Evolutionary conservation across 371 early-diverging fungal genomes (phyloP).

Genomic region (Mortierella sp.): DNA sequence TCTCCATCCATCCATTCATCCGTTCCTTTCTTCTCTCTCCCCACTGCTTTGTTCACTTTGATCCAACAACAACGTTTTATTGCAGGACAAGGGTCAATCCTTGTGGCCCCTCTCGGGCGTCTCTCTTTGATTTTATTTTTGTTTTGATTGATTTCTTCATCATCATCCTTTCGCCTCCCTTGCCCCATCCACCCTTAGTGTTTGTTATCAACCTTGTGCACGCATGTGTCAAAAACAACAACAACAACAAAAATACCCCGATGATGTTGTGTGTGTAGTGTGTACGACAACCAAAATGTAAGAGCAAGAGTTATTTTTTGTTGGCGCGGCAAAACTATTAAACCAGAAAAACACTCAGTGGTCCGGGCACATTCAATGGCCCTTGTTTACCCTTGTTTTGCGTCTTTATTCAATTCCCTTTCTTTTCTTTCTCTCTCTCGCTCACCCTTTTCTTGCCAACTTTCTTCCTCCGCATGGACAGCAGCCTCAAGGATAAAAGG

Average conservation of each 20-base stretch:
- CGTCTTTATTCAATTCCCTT: not conserved
- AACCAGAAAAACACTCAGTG: conserved; percentile 7
- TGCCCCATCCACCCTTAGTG: not conserved
- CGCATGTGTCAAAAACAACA: not conserved
- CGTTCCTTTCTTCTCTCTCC: not conserved
- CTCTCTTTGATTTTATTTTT: not conserved
- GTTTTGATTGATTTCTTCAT: not conserved
- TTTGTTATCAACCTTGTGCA: not conserved
- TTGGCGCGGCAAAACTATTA: conserved; percentile 40
- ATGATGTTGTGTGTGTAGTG: not conserved
- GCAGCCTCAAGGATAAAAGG: not conserved
- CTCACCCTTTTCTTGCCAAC: not conserved
- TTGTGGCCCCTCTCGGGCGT: not conserved
- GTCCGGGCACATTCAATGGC: not conserved
- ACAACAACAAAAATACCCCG: not conserved
- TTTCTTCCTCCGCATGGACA: not conserved
- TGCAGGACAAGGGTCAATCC: not conserved
- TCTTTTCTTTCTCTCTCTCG: not conserved
- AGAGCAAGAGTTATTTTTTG: conserved; percentile 3
- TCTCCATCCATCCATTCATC: not conserved
- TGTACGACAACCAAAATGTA: not conserved
- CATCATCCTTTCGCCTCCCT: not conserved
- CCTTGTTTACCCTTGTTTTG: conserved; percentile 6
- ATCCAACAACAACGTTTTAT: not conserved
- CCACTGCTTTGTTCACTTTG: not conserved